phyloP scores from a whole-genome alignment of 345 rosid species.

The Sapria himalayana region DNA sequence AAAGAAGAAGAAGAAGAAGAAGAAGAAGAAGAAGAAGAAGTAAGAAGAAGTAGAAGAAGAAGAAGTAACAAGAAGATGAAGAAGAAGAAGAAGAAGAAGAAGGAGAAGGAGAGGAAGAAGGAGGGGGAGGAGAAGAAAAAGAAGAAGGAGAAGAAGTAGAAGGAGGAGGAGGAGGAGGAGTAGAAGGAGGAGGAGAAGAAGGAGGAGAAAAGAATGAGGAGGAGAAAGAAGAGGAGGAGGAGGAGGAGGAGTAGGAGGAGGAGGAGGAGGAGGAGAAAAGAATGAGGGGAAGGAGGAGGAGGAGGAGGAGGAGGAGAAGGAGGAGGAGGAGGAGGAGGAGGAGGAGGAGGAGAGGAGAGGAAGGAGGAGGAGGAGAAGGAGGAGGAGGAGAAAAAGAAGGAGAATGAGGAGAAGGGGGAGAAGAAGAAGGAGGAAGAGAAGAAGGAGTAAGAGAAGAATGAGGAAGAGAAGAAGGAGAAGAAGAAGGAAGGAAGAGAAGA shows the following conservation, averaged over 20 bases:
- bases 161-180: not conserved
- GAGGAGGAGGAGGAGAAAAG: not conserved
- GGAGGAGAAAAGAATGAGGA: too few relatives aligned
- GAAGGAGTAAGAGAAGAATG: too few relatives aligned
- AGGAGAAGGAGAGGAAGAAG: not conserved
- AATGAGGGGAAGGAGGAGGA: not conserved
- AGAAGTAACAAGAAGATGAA: not conserved
- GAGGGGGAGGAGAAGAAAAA: too few relatives aligned
- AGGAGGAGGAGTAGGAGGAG: too few relatives aligned
- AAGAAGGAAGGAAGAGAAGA: too few relatives aligned
- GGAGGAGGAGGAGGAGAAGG: not conserved
- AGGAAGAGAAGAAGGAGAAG: too few relatives aligned
- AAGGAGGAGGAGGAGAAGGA: not conserved
- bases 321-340: not conserved
- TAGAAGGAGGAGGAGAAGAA: too few relatives aligned
- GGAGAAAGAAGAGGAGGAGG: too few relatives aligned
- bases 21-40: not conserved
- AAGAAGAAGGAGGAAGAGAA: too few relatives aligned
- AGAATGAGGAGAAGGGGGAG: too few relatives aligned
- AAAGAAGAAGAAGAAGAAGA: too few relatives aligned
- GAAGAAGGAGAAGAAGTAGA: not conserved
- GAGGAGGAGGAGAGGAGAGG: not conserved
- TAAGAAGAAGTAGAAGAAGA: not conserved
- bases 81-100: not conserved
- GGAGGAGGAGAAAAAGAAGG: slow-evolving; percentile 1